A percentile compares a stretch with the other conserved stretches of the same genome.
phyloP scores from a whole-genome alignment of 2,329 filamentous ascomycete species.

The Cladosporium sp. region DNA sequence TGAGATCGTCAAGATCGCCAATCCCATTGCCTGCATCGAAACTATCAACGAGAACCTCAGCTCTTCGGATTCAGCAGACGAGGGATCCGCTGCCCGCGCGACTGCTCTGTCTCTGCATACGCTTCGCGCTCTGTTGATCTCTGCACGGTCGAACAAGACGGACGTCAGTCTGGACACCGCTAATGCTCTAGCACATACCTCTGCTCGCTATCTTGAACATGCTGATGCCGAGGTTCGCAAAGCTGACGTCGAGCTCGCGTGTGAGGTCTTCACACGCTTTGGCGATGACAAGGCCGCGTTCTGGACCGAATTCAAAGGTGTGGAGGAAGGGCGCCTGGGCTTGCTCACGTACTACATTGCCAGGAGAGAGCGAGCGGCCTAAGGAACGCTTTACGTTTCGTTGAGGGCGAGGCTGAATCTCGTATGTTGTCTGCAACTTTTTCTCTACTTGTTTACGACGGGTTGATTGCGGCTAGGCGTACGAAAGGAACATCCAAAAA shows the following conservation, averaged over 20 bases:
- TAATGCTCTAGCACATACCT: slow-evolving; percentile 20
- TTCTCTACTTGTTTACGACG: not conserved
- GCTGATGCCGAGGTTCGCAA: slow-evolving; percentile 43
- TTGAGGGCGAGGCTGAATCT: not conserved
- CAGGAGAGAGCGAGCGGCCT: slow-evolving; percentile 45
- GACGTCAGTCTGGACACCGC: slow-evolving; percentile 9
- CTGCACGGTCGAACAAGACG: slow-evolving; percentile 17
- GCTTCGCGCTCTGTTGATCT: slow-evolving; percentile 56
- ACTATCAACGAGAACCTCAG: slow-evolving; percentile 37
- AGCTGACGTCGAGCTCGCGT: slow-evolving; percentile 76
- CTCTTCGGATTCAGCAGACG: slow-evolving; percentile 18
- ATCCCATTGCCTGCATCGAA: slow-evolving; percentile 48
- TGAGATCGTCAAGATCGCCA: slow-evolving; percentile 64
- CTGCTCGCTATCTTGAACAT: slow-evolving; percentile 24
- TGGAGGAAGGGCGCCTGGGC: slow-evolving; percentile 70
- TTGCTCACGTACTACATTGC: slow-evolving; percentile 79
- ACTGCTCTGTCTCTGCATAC: slow-evolving; percentile 59
- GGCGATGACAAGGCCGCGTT: slow-evolving; percentile 47
- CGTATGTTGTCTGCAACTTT: not conserved
- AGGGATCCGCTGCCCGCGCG: slow-evolving; percentile 41
- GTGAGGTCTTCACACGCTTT: slow-evolving; percentile 62
- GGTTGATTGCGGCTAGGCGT: not conserved
- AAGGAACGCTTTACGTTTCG: not conserved
- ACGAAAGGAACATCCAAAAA: not conserved
- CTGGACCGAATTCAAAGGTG: slow-evolving; percentile 59